phyloP scores from a whole-genome alignment of 1,284 basidiomycete species.

The Hemileia vastatrix region DNA sequence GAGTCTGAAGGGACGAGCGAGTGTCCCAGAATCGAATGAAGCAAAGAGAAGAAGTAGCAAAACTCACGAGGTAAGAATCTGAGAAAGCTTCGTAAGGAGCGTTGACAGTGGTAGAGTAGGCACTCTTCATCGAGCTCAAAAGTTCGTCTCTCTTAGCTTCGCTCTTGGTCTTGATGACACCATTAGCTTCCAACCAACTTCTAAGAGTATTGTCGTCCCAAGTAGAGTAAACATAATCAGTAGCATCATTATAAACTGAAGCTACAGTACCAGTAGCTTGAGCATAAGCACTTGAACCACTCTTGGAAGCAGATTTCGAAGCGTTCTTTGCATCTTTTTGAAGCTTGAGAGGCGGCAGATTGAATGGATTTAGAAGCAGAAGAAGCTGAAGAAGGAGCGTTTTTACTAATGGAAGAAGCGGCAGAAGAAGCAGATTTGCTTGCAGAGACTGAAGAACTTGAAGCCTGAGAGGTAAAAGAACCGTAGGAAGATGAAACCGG shows the following conservation, averaged over 20 bases:
- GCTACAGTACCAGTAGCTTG: slow-evolving; percentile 28
- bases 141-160: slow-evolving; percentile 25
- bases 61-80: slow-evolving; percentile 35
- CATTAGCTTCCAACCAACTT: slow-evolving; percentile 33
- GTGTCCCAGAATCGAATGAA: too few relatives aligned
- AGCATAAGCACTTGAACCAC: slow-evolving; percentile 28
- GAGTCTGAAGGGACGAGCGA: background rate
- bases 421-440: too few relatives aligned
- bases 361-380: slow-evolving; percentile 5
- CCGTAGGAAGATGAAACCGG: too few relatives aligned
- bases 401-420: slow-evolving; percentile 28
- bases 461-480: too few relatives aligned
- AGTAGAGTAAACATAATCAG: slow-evolving; percentile 9
- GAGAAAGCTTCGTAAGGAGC: slow-evolving; percentile 37
- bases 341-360: slow-evolving; percentile 3
- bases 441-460: too few relatives aligned
- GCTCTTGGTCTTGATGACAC: slow-evolving; percentile 30
- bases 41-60: background rate
- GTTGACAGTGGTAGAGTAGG: slow-evolving; percentile 35
- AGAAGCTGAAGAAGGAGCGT: slow-evolving; percentile 4
- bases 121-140: slow-evolving; percentile 27
- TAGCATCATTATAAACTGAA: slow-evolving; percentile 6
- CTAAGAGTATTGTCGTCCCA: slow-evolving; percentile 22
- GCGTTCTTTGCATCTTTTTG: slow-evolving; percentile 7
- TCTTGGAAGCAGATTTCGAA: slow-evolving; percentile 30